Percentiles rank a stretch among this genome's conserved stretches.
These are phyloP conservation scores for Tephrocybe sp. DNA, from an alignment of 768 basidiomycete species.

Conservation along the genomic window DNA sequence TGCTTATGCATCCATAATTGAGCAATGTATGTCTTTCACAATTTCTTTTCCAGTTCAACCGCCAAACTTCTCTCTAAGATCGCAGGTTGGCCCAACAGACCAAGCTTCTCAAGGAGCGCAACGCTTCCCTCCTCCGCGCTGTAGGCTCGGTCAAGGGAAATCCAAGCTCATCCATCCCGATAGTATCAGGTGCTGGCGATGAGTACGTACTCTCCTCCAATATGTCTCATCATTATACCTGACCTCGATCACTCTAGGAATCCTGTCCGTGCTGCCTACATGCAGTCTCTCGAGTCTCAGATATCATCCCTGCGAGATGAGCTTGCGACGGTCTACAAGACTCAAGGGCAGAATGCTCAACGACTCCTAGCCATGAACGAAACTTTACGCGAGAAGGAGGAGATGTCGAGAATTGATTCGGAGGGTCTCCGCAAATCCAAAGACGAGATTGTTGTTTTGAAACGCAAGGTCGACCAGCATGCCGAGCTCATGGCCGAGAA, in stretches of 20 bases:
- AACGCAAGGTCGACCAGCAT: slow-evolving; percentile 80
- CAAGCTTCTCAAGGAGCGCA: slow-evolving; percentile 87
- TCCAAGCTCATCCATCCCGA: slow-evolving; percentile 59
- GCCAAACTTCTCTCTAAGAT: slow-evolving; percentile 47
- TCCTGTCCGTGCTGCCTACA: slow-evolving; percentile 83
- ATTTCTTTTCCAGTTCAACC: not conserved
- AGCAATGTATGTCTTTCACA: slow-evolving; percentile 74
- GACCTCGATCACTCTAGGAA: slow-evolving; percentile 47
- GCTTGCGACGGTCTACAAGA: slow-evolving; percentile 92
- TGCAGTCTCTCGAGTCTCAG: slow-evolving; percentile 89
- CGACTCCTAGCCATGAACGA: slow-evolving; percentile 92
- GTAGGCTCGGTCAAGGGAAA: slow-evolving; percentile 70
- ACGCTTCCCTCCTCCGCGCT: slow-evolving; percentile 82
- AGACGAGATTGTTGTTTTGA: slow-evolving; percentile 70
- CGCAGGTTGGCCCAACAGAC: slow-evolving; percentile 90
- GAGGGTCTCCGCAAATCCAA: slow-evolving; percentile 75
- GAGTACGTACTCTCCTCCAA: slow-evolving; percentile 45
- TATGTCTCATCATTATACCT: slow-evolving; percentile 10
- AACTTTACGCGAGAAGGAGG: slow-evolving; percentile 90
- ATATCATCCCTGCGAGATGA: slow-evolving; percentile 91
- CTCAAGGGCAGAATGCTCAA: slow-evolving; percentile 94
- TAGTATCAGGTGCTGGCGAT: slow-evolving; percentile 59
- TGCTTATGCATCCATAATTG: slow-evolving; percentile 80
- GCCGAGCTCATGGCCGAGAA: slow-evolving; percentile 84
- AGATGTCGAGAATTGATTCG: slow-evolving; percentile 74